Evolutionary conservation across 2,329 filamentous ascomycete genomes (phyloP).

Genomic region (Colletotrichum destructivum): DNA sequence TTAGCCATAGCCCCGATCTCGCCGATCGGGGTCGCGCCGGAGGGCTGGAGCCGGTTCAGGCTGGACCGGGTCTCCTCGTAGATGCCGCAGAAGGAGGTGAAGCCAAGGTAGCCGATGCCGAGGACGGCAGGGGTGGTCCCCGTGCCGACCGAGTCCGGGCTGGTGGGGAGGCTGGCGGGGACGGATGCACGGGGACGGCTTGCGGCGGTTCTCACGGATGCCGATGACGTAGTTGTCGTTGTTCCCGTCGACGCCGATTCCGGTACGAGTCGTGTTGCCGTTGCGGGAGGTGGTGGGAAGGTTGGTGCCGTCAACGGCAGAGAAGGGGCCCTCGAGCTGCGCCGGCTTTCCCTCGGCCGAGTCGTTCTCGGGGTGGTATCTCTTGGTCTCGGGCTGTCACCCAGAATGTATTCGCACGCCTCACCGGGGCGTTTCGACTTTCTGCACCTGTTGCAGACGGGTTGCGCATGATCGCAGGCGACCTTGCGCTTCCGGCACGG

Average conservation of each 20-base stretch:
- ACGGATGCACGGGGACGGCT: slow-evolving; percentile 27
- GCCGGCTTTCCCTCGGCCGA: slow-evolving; percentile 21
- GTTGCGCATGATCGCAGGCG: slow-evolving; percentile 60
- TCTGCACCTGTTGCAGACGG: slow-evolving; percentile 56
- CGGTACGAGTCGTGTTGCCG: neutral
- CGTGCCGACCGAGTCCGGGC: slow-evolving; percentile 32
- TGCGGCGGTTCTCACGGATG: slow-evolving; percentile 32
- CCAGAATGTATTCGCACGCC: slow-evolving; percentile 56
- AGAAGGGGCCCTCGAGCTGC: slow-evolving; percentile 18
- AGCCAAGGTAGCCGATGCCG: slow-evolving; percentile 60
- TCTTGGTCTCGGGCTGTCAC: slow-evolving; percentile 23
- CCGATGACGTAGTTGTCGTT: slow-evolving; percentile 6
- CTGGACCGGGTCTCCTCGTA: slow-evolving; percentile 60
- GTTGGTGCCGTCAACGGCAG: slow-evolving; percentile 13
- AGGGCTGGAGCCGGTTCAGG: slow-evolving; percentile 51
- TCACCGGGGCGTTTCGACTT: slow-evolving; percentile 50
- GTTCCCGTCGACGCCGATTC: neutral
- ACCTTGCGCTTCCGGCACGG: slow-evolving; percentile 60
- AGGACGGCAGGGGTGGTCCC: slow-evolving; percentile 25
- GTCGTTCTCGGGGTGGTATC: slow-evolving; percentile 2
- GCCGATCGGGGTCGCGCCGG: slow-evolving; percentile 18
- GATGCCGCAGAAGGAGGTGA: slow-evolving; percentile 59
- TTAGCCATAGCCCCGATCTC: slow-evolving; percentile 29
- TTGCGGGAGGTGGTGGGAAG: neutral
- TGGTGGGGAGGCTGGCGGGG: slow-evolving; percentile 34